A percentile compares a stretch with the other conserved stretches of the same genome.
Conservation (phyloP, 306 rosid species). For the Aeschynomene evenia region DNA sequence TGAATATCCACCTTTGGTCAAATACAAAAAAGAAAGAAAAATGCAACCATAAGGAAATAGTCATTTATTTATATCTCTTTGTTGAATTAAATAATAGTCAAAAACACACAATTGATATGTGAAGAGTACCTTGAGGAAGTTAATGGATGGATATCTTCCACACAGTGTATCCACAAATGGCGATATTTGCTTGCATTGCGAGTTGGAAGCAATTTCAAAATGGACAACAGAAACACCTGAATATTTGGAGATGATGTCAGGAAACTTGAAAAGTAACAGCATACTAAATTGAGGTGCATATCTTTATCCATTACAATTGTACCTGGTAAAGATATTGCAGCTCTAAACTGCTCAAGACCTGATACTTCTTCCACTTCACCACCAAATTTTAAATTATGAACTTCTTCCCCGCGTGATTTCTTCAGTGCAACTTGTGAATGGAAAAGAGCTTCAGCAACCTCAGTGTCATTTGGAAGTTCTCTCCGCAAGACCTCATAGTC, state of each 20-base stretch:
- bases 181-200: constrained; percentile 71
- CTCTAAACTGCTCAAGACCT: constrained; percentile 74
- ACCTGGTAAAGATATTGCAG: constrained; percentile 80
- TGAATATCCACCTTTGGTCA: constrained; percentile 73
- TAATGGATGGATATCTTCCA: constrained; percentile 75
- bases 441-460: constrained; percentile 85
- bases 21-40: constrained; percentile 11
- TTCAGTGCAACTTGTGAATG: constrained; percentile 85
- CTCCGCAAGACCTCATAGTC: constrained; percentile 76
- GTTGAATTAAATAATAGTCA: not conserved
- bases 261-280: not conserved
- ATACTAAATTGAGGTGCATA: not conserved
- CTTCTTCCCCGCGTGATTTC: constrained; percentile 91
- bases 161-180: constrained; percentile 76
- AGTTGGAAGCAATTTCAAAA: constrained; percentile 68
- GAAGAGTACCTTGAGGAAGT: constrained; percentile 75
- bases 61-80: not conserved
- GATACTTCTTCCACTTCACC: constrained; percentile 88
- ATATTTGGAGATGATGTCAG: constrained; percentile 5
- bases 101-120: not conserved
- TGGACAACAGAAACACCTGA: constrained; percentile 83
- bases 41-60: constrained; percentile 22
- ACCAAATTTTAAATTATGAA: constrained; percentile 75
- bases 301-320: not conserved
- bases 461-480: constrained; percentile 76